phyloP scores from a whole-genome alignment of 2,329 filamentous ascomycete species.

The Diaporthe capsici region DNA sequence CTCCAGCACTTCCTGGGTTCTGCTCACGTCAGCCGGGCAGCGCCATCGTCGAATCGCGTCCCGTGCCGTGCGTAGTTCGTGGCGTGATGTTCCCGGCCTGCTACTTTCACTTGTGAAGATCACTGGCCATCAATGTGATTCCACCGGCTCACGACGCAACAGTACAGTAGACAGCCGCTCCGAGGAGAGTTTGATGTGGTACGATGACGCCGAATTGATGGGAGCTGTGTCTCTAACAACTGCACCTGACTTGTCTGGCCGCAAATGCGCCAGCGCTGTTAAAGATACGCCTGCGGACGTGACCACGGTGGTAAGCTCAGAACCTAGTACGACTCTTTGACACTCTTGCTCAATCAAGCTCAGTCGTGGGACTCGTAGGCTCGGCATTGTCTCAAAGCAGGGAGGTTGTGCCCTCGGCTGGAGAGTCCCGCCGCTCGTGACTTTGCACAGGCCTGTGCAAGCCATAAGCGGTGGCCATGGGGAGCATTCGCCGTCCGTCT shows the following conservation, averaged over 20 bases:
- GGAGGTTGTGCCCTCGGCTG: conserved; percentile 22
- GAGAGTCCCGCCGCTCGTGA: conserved; percentile 8
- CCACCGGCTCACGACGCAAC: not conserved
- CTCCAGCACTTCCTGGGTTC: not conserved
- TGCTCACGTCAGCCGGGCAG: conserved; percentile 41
- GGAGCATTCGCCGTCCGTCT: not conserved
- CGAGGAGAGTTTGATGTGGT: conserved; percentile 19
- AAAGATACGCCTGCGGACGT: conserved; percentile 1
- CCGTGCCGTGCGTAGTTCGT: conserved; percentile 37
- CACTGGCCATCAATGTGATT: not conserved
- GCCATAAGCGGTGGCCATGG: conserved; percentile 10
- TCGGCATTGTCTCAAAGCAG: conserved; percentile 35
- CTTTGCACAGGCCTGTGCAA: conserved; percentile 10
- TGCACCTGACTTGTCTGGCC: conserved; percentile 6
- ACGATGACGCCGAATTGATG: conserved; percentile 20
- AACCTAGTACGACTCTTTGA: conserved; percentile 18
- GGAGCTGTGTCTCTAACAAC: not conserved
- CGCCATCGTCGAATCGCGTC: conserved; percentile 35
- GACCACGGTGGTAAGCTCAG: not conserved
- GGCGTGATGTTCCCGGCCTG: conserved; percentile 7
- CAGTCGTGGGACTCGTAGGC: conserved; percentile 22
- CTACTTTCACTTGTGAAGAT: conserved; percentile 9
- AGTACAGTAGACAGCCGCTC: conserved; percentile 21
- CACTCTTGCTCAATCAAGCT: conserved; percentile 19
- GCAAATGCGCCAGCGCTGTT: not conserved